Percentiles rank a stretch among this genome's conserved stretches.
Evolutionary conservation across 345 rosid species (phyloP).

Genomic region (Brassica carinata): DNA sequence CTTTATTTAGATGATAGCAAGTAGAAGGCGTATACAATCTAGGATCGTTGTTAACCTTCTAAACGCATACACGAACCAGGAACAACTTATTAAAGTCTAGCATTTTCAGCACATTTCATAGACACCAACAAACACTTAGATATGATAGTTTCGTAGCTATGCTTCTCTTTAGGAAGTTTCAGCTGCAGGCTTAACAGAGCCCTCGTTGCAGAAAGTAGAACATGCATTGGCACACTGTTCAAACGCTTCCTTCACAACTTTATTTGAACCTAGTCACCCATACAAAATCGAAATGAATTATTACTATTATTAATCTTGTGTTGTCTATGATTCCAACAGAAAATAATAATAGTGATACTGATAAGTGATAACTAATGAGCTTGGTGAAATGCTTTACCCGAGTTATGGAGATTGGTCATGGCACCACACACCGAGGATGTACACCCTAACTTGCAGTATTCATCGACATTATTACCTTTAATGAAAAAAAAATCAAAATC

Average conservation of each 20-base stretch:
- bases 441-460: conserved; percentile 5
- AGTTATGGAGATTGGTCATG: not conserved
- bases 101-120: not conserved
- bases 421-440: not conserved
- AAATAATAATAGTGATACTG: too few relatives aligned
- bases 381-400: not conserved
- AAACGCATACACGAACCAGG: not conserved
- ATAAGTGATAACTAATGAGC: not conserved
- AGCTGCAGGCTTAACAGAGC: not conserved
- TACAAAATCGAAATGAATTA: not conserved
- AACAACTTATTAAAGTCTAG: not conserved
- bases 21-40: not conserved
- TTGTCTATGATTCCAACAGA: not conserved
- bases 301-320: not conserved
- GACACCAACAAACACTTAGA: not conserved
- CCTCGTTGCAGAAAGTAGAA: not conserved
- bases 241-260: not conserved
- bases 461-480: not conserved
- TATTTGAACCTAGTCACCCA: not conserved
- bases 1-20: not conserved
- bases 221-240: conserved; percentile 5
- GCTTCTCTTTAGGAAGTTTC: not conserved
- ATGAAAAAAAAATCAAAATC: not conserved
- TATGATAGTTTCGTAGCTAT: not conserved
- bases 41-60: not conserved